Conservation (phyloP, 441 rosid species). For the Mallotus japonicus region DNA sequence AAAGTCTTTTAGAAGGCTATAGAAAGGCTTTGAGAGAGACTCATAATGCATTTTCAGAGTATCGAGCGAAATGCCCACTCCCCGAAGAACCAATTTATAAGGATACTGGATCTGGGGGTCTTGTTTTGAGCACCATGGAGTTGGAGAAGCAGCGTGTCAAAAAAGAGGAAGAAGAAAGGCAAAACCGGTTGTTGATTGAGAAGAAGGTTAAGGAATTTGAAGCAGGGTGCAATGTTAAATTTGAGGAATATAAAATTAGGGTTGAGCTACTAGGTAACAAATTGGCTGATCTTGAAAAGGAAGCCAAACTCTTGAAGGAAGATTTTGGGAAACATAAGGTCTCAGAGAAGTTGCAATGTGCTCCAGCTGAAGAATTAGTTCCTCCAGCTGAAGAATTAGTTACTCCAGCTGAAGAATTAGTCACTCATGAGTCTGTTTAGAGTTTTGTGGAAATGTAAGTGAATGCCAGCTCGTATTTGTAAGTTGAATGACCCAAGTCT, state of each 20-base stretch:
- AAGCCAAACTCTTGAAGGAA: constrained; percentile 41
- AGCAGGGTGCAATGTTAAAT: constrained; percentile 34
- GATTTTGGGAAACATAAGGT: constrained; percentile 28
- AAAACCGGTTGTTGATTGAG: constrained; percentile 34
- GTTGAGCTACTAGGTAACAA: constrained; percentile 34
- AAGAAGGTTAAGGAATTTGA: constrained; percentile 54
- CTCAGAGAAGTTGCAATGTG: constrained; percentile 28
- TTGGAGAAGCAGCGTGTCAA: constrained; percentile 60
- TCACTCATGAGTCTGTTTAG: constrained; percentile 4
- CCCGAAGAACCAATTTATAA: constrained; percentile 68
- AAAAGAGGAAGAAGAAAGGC: constrained; percentile 67
- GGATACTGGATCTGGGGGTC: constrained; percentile 82
- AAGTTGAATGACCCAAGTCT: not conserved
- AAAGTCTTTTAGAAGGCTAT: constrained; percentile 56
- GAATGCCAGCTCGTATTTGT: constrained; percentile 2
- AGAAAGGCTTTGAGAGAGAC: constrained; percentile 73
- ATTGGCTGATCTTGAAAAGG: constrained; percentile 42
- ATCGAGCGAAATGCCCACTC: constrained; percentile 50
- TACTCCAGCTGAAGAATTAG: constrained; percentile 27
- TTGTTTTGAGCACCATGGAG: constrained; percentile 63
- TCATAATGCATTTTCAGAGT: constrained; percentile 56
- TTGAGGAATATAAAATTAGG: constrained; percentile 30
- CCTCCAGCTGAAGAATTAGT: constrained; percentile 27
- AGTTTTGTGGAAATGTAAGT: constrained; percentile 2
- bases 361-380: constrained; percentile 26